Evolutionary conservation across 2,329 filamentous ascomycete genomes (phyloP), one percentile per base, ranked within the genome.

Genomic region (Alternaria solani): DNA sequence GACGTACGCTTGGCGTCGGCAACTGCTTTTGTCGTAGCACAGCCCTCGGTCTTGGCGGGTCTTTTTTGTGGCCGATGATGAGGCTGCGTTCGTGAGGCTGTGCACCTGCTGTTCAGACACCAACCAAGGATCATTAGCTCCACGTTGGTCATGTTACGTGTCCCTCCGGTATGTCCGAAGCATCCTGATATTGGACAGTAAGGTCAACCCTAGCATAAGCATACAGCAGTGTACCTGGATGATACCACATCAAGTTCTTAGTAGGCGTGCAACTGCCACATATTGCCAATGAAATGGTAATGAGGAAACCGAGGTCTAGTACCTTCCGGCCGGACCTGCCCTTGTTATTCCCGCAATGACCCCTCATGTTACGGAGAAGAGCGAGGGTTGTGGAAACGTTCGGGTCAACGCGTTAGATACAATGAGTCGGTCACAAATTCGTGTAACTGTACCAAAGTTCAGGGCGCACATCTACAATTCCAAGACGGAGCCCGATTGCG

Each of bases 81-180:
- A 49, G 46, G 46, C 46, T 49, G 46, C 46, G 30, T 16, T 49
- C 14, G 46, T 49, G 46, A 49, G 46, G 46, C 46, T n/a, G 46
- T 49, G 46, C 46, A 25, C 20, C 38, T 36, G 20, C 30, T 49
- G 20, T 25, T 34, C 30, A 16, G 18, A 36, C 18, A 48, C n/a
- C 34, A 38, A 47, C 36, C 57, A 41, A 51, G 38, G 53, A 56
- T 34, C 52, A 30, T 44, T 59, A 59, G 57, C 52, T 46, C 38
- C 18, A 32, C 30, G n/a, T 23, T 23, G 20, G 20, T 23, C 2
- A 4, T 23, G 20, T 36, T 43, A 56, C 44, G 39, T 43, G 44
- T 54, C 51, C 32, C 32, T 38, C 32, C 42, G 51, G 43, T 42
- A 55, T 20, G 51, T 20, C 51, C 43, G 56, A 53, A 42, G 51